Percentiles rank a stretch among this genome's conserved stretches.
Evolutionary conservation across 306 rosid species (phyloP).

Genomic region (Lablab purpureus): DNA sequence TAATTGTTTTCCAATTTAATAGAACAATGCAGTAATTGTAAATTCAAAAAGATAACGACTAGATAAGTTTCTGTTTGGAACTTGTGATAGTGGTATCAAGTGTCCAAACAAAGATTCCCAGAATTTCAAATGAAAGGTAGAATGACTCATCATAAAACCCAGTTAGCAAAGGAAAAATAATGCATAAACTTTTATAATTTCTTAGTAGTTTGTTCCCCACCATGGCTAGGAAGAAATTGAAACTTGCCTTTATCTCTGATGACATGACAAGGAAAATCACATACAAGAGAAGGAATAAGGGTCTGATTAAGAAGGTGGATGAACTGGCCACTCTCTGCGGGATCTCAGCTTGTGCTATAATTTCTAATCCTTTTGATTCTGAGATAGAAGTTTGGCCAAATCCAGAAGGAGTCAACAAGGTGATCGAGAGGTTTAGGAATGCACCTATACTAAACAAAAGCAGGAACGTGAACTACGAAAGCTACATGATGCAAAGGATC

Average conservation of each 20-base stretch:
- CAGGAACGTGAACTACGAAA: neutral
- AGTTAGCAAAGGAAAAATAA: neutral
- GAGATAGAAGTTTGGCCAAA: slow-evolving; percentile 50
- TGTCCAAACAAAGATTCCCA: no score
- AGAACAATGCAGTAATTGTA: neutral
- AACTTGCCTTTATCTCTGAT: slow-evolving; percentile 50
- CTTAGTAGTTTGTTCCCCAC: neutral
- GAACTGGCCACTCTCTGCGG: slow-evolving; percentile 56
- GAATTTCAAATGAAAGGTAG: neutral
- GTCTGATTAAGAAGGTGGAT: slow-evolving; percentile 62
- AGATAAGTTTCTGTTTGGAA: neutral
- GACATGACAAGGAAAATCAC: slow-evolving; percentile 62
- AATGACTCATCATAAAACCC: neutral
- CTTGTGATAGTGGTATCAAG: no score
- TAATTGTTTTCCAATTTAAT: no score
- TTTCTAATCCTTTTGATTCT: no score
- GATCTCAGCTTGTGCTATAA: no score
- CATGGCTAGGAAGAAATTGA: slow-evolving; percentile 59
- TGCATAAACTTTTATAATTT: neutral
- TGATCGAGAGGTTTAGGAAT: slow-evolving; percentile 21
- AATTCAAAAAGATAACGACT: neutral
- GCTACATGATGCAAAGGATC: neutral
- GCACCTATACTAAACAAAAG: neutral
- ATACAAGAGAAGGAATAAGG: slow-evolving; percentile 66
- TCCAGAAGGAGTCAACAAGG: neutral